Evolutionary conservation across 805 yeast genomes (phyloP).

Genomic region (Sungouiozyma ichnusensis): DNA sequence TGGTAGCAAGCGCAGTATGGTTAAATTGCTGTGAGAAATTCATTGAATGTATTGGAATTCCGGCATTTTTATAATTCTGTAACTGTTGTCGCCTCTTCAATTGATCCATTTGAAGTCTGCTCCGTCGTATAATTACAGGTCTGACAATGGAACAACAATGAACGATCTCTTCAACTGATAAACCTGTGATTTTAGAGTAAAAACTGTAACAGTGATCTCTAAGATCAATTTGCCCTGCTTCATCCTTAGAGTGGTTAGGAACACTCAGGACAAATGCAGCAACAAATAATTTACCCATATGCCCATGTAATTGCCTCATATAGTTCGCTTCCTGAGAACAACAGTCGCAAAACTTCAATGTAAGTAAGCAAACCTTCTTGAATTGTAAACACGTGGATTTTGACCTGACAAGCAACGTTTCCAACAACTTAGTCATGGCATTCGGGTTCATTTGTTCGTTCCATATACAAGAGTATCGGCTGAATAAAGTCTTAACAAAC

Average conservation of each 20-base stretch:
- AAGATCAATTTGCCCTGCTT: not conserved
- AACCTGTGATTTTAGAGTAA: constrained; percentile 16
- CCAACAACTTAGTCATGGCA: constrained; percentile 6
- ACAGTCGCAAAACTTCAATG: constrained; percentile 15
- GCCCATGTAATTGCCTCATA: constrained; percentile 12
- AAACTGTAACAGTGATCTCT: constrained; percentile 11
- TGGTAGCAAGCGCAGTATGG: too few species aligned
- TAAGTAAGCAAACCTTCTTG: constrained; percentile 18
- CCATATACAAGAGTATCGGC: constrained; percentile 9
- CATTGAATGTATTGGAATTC: not conserved
- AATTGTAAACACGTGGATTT: constrained; percentile 13
- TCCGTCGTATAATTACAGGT: constrained; percentile 13
- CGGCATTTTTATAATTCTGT: constrained; percentile 1
- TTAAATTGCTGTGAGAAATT: not conserved
- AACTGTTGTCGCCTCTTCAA: not conserved
- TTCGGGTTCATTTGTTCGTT: not conserved
- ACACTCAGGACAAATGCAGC: constrained; percentile 16
- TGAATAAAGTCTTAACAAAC: constrained; percentile 8
- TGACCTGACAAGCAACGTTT: constrained; percentile 12
- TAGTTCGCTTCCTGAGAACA: constrained; percentile 14
- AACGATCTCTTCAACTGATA: constrained; percentile 13
- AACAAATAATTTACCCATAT: constrained; percentile 15
- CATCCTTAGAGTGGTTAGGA: constrained; percentile 5
- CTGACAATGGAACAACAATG: constrained; percentile 22
- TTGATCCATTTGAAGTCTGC: constrained; percentile 8